Conservation (phyloP, 176 grass and related monocot genomes). For the Echinochloa phyllopogon region DNA sequence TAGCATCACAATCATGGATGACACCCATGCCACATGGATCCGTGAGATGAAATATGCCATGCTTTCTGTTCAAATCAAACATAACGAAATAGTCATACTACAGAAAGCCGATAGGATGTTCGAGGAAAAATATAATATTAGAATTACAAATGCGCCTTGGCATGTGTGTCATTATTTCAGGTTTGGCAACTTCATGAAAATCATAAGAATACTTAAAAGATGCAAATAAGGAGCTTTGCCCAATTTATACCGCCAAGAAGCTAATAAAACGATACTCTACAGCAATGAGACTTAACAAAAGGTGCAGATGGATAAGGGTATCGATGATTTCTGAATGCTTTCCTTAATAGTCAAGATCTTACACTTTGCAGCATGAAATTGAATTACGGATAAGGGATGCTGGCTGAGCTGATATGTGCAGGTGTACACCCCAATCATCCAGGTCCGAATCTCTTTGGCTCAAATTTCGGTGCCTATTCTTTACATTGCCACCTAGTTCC, state of each 20-base stretch:
- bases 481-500: not conserved
- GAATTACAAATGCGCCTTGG: not conserved
- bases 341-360: constrained; percentile 1
- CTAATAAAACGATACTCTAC: not conserved
- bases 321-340: not conserved
- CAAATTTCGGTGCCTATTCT: no score
- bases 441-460: no score
- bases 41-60: constrained; percentile 96
- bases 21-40: constrained; percentile 85
- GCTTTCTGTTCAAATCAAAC: constrained; percentile 64
- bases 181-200: not conserved
- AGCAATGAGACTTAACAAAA: not conserved
- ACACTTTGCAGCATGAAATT: constrained; percentile 9
- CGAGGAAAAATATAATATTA: not conserved
- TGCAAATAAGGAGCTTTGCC: not conserved
- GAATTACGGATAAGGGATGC: not conserved
- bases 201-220: constrained; percentile 13
- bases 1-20: constrained; percentile 84
- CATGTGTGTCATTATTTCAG: not conserved
- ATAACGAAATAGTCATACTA: constrained; percentile 4
- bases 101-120: not conserved
- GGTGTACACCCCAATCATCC: no score
- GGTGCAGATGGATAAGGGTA: not conserved
- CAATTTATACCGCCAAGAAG: not conserved
- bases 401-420: not conserved